Percentiles rank a stretch among this genome's conserved stretches.
These are phyloP conservation scores for Gymnopilus dilepis DNA, from an alignment of 768 basidiomycete genomes.

Conservation along the genomic window DNA sequence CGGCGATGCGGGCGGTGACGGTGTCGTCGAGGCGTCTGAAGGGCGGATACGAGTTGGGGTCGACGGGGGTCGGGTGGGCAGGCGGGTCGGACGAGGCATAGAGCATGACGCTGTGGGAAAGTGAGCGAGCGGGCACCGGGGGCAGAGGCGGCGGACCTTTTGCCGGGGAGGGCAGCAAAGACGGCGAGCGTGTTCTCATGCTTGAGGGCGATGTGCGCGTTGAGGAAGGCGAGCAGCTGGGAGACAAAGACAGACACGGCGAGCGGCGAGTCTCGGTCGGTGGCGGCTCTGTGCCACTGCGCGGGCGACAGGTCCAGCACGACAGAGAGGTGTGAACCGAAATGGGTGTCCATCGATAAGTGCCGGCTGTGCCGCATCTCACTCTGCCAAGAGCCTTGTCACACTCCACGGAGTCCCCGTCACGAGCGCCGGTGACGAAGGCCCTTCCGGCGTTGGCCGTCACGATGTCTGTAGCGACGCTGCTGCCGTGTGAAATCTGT, in stretches of 20 bases:
- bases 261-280: constrained; percentile 47
- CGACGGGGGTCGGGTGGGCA: constrained; percentile 46
- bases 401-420: constrained; percentile 47
- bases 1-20: constrained; percentile 63
- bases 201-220: constrained; percentile 88
- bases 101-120: constrained; percentile 64
- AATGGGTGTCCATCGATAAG: constrained; percentile 26
- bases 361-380: constrained; percentile 21
- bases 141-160: constrained; percentile 56
- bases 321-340: constrained; percentile 70
- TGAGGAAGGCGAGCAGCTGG: constrained; percentile 88
- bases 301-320: constrained; percentile 85
- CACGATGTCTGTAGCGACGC: constrained; percentile 60
- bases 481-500: constrained; percentile 60
- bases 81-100: constrained; percentile 68
- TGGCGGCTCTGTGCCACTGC: constrained; percentile 74
- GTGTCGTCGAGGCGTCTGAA: constrained; percentile 79
- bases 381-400: constrained; percentile 16
- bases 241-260: constrained; percentile 77
- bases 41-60: constrained; percentile 84
- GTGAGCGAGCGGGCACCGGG: constrained; percentile 9
- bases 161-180: constrained; percentile 85
- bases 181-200: constrained; percentile 94
- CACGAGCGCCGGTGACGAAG: constrained; percentile 63
- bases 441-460: constrained; percentile 63